Base-by-base conservation (phyloP, 2,329 filamentous ascomycete species). In the Aspergillus brunneoviolaceus region DNA sequence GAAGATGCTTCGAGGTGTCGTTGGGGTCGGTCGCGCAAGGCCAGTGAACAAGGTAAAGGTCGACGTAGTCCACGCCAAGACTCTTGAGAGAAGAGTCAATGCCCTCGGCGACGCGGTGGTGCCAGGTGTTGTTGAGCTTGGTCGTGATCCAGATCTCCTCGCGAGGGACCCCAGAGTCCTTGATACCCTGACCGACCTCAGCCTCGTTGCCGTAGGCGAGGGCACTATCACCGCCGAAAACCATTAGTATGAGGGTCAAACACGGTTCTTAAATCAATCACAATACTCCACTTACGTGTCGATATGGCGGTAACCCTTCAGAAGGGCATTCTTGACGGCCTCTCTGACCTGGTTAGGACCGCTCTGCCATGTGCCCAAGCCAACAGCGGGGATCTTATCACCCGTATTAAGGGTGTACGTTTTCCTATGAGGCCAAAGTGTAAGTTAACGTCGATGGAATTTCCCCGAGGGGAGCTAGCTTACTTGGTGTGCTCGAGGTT, bases 1-100 rank as follows among this genome's bases (percentile, higher is more conserved):
- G 81, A 64, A 87, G 84, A 73, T 89, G 85, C 81, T 90, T 90
- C 51, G 77, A 69, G 57, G 73, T 69, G 63, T 80, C 77, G 9
- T 80, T 76, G 39, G 80, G 78, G 60, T 81, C 80, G 64, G 85
- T 86, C 3, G 84, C 78, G 58, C 79, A 79, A 19, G 84, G 85
- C 83, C 84, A 91, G 77, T 90, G 87, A 71, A 92, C 85, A 58
- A 91, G 82, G 76, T 87, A 90, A n/a, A 91, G 81, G 70, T 91
- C 88, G 60, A 91, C 79, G 70, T 90, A 90, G 68, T 88, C 87
- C 12, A 87, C 79, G 33, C 82, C 85, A 66, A 89, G 83, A 70
- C 84, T 82, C 76, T 87, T 84, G 63, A 89, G 79, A 54, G 87
- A 87, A 49, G 84, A 83, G 64, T 82, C 81, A 63, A 87, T 85